Evolutionary conservation across 2,329 filamentous ascomycete species (phyloP).

Genomic region (Penicillium sp.): DNA sequence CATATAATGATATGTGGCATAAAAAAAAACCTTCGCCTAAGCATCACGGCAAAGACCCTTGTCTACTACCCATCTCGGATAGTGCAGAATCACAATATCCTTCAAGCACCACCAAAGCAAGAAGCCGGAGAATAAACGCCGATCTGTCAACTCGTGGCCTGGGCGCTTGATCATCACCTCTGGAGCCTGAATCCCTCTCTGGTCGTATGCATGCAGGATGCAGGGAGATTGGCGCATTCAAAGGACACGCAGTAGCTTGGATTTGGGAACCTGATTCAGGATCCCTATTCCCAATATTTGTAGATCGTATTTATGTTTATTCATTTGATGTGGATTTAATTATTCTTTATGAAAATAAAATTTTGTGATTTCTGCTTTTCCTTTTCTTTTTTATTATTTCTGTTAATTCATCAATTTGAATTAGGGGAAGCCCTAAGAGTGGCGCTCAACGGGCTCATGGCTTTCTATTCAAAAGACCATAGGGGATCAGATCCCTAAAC

Average conservation of each 20-base stretch:
- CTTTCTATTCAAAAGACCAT: not conserved
- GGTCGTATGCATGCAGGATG: constrained; percentile 12
- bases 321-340: not conserved
- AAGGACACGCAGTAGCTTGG: constrained; percentile 17
- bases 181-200: constrained; percentile 6
- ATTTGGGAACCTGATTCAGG: constrained; percentile 12
- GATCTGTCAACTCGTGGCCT: not conserved
- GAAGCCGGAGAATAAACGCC: not conserved
- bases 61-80: not conserved
- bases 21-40: not conserved
- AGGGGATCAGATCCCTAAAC: constrained; percentile 6
- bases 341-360: not conserved
- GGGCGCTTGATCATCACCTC: not conserved
- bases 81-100: not conserved
- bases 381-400: not conserved
- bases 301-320: constrained; percentile 11
- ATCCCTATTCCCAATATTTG: constrained; percentile 21
- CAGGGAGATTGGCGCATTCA: constrained; percentile 9
- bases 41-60: not conserved
- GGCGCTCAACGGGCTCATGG: not conserved
- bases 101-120: not conserved
- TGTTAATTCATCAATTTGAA: not conserved
- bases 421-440: not conserved
- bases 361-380: not conserved
- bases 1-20: not conserved